Evolutionary conservation across 495 filamentous ascomycete genomes (phyloP).

Genomic region (Pseudevernia furfuracea): DNA sequence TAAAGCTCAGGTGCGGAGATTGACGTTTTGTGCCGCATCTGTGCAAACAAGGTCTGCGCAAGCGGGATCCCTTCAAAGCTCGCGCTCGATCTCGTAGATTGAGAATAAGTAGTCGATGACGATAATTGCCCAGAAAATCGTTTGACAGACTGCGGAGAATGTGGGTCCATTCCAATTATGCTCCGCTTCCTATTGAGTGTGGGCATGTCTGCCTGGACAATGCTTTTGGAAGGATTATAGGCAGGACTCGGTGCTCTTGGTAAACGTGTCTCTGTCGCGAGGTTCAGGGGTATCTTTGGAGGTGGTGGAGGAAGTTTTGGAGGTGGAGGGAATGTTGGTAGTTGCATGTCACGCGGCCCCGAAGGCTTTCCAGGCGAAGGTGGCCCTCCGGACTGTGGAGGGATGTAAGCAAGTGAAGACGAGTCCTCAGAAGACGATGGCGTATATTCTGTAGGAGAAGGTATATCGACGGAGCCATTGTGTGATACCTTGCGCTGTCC

Average conservation of each 20-base stretch:
- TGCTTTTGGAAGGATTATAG: constrained; percentile 56
- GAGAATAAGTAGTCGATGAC: constrained; percentile 7
- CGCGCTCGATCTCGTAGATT: constrained; percentile 10
- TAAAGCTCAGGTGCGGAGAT: constrained; percentile 60
- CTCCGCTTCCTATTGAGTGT: constrained; percentile 18
- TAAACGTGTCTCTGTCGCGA: constrained; percentile 41
- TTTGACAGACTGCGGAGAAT: constrained; percentile 17
- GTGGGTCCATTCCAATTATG: constrained; percentile 20
- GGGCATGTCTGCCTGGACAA: constrained; percentile 4
- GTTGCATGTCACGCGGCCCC: constrained; percentile 52
- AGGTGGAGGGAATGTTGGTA: constrained; percentile 34
- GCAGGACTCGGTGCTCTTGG: constrained; percentile 77
- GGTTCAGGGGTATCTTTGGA: constrained; percentile 50
- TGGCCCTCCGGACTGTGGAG: constrained; percentile 23
- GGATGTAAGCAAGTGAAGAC: constrained; percentile 29
- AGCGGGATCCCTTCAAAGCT: neutral
- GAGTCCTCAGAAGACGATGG: constrained; percentile 30
- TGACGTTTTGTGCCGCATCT: constrained; percentile 15
- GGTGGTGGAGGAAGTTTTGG: constrained; percentile 40
- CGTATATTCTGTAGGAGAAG: constrained; percentile 33
- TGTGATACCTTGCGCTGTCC: neutral
- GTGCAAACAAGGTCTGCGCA: neutral
- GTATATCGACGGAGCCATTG: constrained; percentile 18
- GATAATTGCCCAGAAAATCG: constrained; percentile 13
- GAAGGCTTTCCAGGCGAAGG: constrained; percentile 34